Evolutionary conservation across 1,139 yeast species (phyloP).

Genomic region (Saccharomyces hybrid): DNA sequence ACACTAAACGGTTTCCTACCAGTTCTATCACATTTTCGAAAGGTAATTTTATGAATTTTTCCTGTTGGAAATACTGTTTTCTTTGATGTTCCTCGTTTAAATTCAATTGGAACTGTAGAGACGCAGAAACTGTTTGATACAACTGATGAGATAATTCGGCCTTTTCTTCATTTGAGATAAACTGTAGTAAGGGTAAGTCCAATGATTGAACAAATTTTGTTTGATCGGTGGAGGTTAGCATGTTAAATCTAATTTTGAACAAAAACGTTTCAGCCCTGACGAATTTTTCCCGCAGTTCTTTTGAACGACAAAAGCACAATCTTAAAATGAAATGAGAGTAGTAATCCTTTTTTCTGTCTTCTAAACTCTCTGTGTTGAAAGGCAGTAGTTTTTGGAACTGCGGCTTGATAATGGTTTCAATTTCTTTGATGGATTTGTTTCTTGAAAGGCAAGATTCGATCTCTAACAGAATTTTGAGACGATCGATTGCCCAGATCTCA

Average conservation of each 20-base stretch:
- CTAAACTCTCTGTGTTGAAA: conserved; percentile 37
- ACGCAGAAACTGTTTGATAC: conserved; percentile 40
- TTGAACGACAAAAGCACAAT: conserved; percentile 84
- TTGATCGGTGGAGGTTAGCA: conserved; percentile 64
- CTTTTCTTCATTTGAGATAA: conserved; percentile 59
- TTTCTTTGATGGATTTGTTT: conserved; percentile 56
- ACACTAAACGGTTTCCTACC: conserved; percentile 62
- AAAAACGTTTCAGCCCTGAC: conserved; percentile 66
- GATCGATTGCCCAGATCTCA: conserved; percentile 91
- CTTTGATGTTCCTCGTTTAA: conserved; percentile 32
- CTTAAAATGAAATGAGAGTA: conserved; percentile 85
- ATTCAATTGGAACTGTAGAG: conserved; percentile 30
- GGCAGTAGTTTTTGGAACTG: conserved; percentile 61
- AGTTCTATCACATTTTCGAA: conserved; percentile 79
- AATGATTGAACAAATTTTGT: conserved; percentile 55
- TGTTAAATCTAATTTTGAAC: conserved; percentile 64
- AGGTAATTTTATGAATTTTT: conserved; percentile 71
- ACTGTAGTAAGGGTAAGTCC: conserved; percentile 59
- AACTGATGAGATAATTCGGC: conserved; percentile 43
- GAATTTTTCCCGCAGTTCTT: conserved; percentile 75
- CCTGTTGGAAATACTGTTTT: conserved; percentile 40
- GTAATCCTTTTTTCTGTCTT: conserved; percentile 78
- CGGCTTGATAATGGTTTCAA: conserved; percentile 59
- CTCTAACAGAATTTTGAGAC: conserved; percentile 75
- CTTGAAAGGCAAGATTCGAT: conserved; percentile 70